These are phyloP conservation scores for Cladosporium cucumerinum DNA, from an alignment of 2,329 filamentous ascomycete genomes.

Conservation along the genomic window DNA sequence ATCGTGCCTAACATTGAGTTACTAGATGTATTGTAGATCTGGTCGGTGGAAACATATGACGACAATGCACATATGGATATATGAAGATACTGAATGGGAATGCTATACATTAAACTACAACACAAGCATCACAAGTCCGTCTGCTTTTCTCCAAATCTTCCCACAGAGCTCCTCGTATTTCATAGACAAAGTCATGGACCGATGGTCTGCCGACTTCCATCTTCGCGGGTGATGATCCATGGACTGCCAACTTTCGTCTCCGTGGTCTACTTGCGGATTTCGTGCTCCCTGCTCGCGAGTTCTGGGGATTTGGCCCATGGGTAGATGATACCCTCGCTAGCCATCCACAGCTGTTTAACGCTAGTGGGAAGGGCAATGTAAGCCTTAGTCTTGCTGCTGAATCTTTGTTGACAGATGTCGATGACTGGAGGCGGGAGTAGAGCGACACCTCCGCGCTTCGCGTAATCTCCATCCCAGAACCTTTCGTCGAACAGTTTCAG, in stretches of 20 bases:
- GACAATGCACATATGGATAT: not conserved
- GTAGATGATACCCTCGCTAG: not conserved
- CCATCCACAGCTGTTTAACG: not conserved
- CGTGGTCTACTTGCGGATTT: not conserved
- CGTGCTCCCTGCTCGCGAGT: not conserved
- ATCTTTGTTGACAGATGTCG: not conserved
- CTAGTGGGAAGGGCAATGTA: not conserved
- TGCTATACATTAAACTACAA: not conserved
- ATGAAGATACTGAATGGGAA: not conserved
- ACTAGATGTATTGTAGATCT: slow-evolving; percentile 35
- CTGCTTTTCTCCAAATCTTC: not conserved
- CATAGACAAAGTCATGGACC: too few species aligned
- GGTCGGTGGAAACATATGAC: not conserved
- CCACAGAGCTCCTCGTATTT: not conserved
- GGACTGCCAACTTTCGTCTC: not conserved
- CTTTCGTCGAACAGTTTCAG: not conserved
- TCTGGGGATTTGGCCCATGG: not conserved
- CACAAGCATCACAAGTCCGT: not conserved
- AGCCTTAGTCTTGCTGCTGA: not conserved
- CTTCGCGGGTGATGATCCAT: too few species aligned
- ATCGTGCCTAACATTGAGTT: slow-evolving; percentile 50
- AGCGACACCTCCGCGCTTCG: not conserved
- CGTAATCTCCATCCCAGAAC: not conserved
- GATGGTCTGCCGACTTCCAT: too few species aligned
- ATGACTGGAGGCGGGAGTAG: not conserved